Conservation (phyloP, 2,329 filamentous ascomycete species). For the Drechslerella stenobrocha region DNA sequence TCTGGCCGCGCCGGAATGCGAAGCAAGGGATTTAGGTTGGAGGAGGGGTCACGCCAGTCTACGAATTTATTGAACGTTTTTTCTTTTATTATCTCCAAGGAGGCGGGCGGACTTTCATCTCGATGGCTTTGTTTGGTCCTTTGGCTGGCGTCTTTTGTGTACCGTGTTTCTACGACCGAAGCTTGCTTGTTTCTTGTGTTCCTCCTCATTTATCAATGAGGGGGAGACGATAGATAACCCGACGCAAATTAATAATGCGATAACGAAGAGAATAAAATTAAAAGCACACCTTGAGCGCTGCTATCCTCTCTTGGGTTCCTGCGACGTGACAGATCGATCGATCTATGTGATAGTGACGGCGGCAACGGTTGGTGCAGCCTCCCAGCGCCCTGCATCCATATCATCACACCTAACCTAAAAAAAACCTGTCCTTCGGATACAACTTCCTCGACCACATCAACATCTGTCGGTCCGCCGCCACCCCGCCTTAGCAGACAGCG, state of each 20-base stretch:
- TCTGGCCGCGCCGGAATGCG: conserved; percentile 13
- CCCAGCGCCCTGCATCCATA: background rate
- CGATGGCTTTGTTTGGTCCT: background rate
- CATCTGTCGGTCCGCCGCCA: background rate
- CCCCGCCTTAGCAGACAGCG: background rate
- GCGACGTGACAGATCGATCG: background rate
- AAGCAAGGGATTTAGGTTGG: conserved; percentile 3
- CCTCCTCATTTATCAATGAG: background rate
- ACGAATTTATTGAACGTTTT: background rate
- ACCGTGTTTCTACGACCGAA: background rate
- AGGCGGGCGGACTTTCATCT: background rate
- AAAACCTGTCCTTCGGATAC: background rate
- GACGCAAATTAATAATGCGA: background rate
- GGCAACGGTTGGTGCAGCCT: background rate
- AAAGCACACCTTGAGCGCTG: too few relatives aligned
- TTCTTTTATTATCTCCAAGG: background rate
- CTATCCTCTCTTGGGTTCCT: background rate
- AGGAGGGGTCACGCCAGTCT: background rate
- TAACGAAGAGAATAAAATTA: too few relatives aligned
- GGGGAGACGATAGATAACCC: background rate
- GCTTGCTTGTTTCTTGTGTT: background rate
- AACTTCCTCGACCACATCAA: background rate
- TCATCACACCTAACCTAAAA: background rate
- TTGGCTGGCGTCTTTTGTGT: background rate
- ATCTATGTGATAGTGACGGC: background rate